Conservation (phyloP, 2,329 filamentous ascomycete species). For the Pseudogymnoascus destructans region DNA sequence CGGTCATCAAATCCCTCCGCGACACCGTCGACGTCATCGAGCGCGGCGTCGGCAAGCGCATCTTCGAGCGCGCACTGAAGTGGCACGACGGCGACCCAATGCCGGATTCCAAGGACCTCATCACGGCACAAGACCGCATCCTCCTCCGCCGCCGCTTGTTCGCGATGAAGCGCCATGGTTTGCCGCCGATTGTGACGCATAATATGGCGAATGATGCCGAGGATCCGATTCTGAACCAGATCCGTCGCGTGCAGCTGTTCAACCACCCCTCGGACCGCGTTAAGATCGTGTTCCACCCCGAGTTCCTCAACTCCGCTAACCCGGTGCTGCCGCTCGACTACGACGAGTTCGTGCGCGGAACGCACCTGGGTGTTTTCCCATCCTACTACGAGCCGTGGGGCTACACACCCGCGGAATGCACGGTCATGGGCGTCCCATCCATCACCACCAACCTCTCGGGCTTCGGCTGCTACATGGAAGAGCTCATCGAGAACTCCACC, state of each 20-base stretch:
- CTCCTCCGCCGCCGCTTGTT: conserved; percentile 83
- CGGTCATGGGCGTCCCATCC: conserved; percentile 96
- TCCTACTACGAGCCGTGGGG: conserved; percentile 99
- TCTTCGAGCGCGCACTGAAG: conserved; percentile 86
- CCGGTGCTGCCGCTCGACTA: conserved; percentile 93
- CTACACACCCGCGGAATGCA: conserved; percentile 95
- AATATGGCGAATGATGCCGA: conserved; percentile 95
- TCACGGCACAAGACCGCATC: conserved; percentile 83
- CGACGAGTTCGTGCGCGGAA: conserved; percentile 95
- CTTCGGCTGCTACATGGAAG: conserved; percentile 99
- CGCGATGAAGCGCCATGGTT: conserved; percentile 83
- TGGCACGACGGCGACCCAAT: conserved; percentile 92
- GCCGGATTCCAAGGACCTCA: conserved; percentile 92
- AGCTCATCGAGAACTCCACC: conserved; percentile 91
- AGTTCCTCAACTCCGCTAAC: conserved; percentile 92
- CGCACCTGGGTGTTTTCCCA: conserved; percentile 86
- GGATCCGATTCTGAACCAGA: conserved; percentile 90
- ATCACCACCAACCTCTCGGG: conserved; percentile 97
- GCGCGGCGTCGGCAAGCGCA: conserved; percentile 77
- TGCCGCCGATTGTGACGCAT: conserved; percentile 94
- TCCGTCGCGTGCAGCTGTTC: conserved; percentile 90
- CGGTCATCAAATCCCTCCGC: conserved; percentile 88
- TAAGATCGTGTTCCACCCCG: conserved; percentile 95
- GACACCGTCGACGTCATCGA: conserved; percentile 92
- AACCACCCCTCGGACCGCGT: conserved; percentile 91